Percentiles rank a stretch among this genome's conserved stretches.
Evolutionary conservation across 208 protist species (phyloP).

Genomic region (Trichomonas vaginalis): DNA sequence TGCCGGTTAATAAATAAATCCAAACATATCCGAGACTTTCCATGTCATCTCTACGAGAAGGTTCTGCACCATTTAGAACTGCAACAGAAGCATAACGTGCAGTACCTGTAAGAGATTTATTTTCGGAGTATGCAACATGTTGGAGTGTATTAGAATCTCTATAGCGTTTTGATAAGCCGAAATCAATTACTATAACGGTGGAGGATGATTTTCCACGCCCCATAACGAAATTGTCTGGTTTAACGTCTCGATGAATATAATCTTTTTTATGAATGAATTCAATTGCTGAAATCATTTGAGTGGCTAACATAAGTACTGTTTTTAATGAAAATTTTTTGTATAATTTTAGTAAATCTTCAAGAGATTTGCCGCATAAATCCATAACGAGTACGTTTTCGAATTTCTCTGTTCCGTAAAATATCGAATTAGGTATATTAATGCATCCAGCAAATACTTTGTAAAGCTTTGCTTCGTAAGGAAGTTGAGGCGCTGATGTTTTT

Average conservation of each 20-base stretch:
- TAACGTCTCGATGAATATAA: neutral
- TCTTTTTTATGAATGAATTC: neutral
- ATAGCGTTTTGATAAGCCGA: neutral
- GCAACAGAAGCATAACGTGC: neutral
- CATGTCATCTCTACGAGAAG: neutral
- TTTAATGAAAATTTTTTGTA: conserved; percentile 6
- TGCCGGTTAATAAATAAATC: neutral
- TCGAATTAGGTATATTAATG: conserved; percentile 75
- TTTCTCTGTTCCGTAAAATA: conserved; percentile 77
- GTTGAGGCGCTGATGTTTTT: conserved; percentile 69
- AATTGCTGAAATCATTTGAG: neutral
- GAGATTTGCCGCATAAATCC: conserved; percentile 80
- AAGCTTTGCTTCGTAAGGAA: conserved; percentile 85
- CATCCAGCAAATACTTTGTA: conserved; percentile 63
- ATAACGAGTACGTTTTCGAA: conserved; percentile 97
- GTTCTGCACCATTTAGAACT: neutral
- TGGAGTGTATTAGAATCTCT: neutral
- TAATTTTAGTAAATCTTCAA: conserved; percentile 85
- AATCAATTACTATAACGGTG: neutral
- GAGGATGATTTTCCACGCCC: neutral
- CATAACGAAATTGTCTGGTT: neutral
- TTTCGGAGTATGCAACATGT: neutral
- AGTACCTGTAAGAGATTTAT: neutral
- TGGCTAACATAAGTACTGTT: neutral
- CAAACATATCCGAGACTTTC: neutral